Evolutionary conservation across 2,329 filamentous ascomycete species (phyloP), one percentile per base, ranked within the genome.

Genomic region (Drechslerella stenobrocha): DNA sequence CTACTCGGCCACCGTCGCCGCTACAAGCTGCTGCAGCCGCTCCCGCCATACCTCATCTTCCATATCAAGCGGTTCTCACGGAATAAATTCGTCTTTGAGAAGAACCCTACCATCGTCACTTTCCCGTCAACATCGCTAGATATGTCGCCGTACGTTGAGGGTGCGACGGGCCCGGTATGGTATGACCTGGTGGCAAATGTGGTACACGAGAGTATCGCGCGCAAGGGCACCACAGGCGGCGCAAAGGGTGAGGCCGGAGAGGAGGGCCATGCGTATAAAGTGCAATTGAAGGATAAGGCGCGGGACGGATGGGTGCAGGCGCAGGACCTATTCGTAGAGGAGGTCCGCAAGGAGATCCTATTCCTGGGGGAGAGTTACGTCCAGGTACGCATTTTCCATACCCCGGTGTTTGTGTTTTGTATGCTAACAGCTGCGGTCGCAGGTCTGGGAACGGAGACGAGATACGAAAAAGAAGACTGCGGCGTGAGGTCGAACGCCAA

Each of bases 161-260:
- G 92, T 0, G 89, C 91, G 74, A 83, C 84, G 0, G 84, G 87
- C 1, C 90, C 92, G 1, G 89, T 97, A 72, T 86, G 88, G 80
- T 98, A 98, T 77, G 93, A 98, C 76, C 83, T 98, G 13, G 90
- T 96, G 3, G 91, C 92, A 57, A 98, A 98, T 77, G 88, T 98
- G 70, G 95, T 86, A 67, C 92, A 87, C 79, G 92, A 87, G 80
- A 73, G 71, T 23, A 69, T 73, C 8, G 69, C 70, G 1, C 82
- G 84, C 71, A 89, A 92, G 71, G 89, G 92, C 70, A 55, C 48
- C 1, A 47, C 35, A 8, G 47, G 55, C 34, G 61, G 61, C 8
- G 52, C 44, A 28, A 85, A 84, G 52, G 91, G 95, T 0, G 90
- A 95, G 53, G 91, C 90, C 72, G 89, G 86, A 44, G 91, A 96